These are phyloP conservation scores for Penicillium sp. DNA, from an alignment of 2,329 filamentous ascomycete species.

Conservation along the genomic window DNA sequence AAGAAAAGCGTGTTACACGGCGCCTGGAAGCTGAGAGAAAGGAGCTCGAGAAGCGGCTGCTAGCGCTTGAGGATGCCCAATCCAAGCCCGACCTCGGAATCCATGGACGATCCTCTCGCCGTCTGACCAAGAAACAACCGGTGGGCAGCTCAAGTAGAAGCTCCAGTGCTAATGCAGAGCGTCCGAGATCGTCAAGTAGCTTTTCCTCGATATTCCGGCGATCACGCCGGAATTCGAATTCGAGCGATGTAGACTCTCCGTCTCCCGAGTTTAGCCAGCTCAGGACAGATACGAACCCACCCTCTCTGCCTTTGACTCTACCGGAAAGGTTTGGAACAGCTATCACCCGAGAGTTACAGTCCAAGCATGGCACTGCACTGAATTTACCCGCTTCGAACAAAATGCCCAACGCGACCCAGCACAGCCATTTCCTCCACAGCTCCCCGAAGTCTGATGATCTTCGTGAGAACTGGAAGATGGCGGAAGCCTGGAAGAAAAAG, in stretches of 20 bases:
- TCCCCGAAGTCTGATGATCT: conserved; percentile 20
- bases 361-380: conserved; percentile 22
- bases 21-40: conserved; percentile 34
- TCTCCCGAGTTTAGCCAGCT: conserved; percentile 5
- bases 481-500: conserved; percentile 19
- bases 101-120: conserved; percentile 27
- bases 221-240: conserved; percentile 27
- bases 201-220: conserved; percentile 30
- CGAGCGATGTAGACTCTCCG: conserved; percentile 12
- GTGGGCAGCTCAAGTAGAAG: conserved; percentile 29
- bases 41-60: conserved; percentile 30
- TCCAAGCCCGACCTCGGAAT: conserved; percentile 15
- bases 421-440: conserved; percentile 15
- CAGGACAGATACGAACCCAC: conserved; percentile 11
- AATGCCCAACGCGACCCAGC: background rate
- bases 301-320: conserved; percentile 25
- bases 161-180: conserved; percentile 31
- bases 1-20: conserved; percentile 32
- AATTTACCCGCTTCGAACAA: conserved; percentile 11
- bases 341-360: conserved; percentile 31
- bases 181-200: conserved; percentile 23
- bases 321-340: conserved; percentile 31
- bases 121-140: conserved; percentile 38
- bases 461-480: conserved; percentile 21
- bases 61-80: conserved; percentile 21